Evolutionary conservation across 345 rosid genomes (phyloP).

Genomic region (Eucalyptus shirleyi): DNA sequence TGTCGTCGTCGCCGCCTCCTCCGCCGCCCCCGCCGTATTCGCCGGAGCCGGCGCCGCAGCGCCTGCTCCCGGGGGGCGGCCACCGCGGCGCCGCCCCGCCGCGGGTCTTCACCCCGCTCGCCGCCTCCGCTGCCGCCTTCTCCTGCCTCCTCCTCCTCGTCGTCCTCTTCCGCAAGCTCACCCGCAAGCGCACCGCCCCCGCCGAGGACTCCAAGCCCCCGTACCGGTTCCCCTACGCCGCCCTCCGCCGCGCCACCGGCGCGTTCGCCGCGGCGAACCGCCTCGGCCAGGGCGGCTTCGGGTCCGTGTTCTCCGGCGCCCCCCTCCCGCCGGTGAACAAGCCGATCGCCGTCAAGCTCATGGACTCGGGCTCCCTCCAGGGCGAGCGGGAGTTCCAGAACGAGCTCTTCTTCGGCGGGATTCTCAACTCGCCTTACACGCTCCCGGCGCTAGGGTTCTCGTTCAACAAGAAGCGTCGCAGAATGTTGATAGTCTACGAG

Average conservation of each 20-base stretch:
- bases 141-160: conserved; percentile 23
- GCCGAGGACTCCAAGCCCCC: conserved; percentile 48
- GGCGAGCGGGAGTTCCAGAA: conserved; percentile 94
- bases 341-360: conserved; percentile 70
- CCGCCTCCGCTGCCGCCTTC: conserved; percentile 21
- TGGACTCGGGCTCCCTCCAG: conserved; percentile 91
- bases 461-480: conserved; percentile 43
- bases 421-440: conserved; percentile 40
- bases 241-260: conserved; percentile 69
- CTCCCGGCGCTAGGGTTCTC: conserved; percentile 79
- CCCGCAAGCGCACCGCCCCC: conserved; percentile 67
- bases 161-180: conserved; percentile 59
- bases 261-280: conserved; percentile 65
- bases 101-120: conserved; percentile 17
- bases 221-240: conserved; percentile 62
- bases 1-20: neutral
- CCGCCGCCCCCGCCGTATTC: conserved; percentile 15
- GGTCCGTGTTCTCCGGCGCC: conserved; percentile 68
- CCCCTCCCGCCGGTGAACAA: conserved; percentile 14
- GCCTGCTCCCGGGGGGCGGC: neutral
- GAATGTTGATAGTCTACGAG: conserved; percentile 67
- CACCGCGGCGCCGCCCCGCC: neutral
- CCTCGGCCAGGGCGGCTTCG: conserved; percentile 94
- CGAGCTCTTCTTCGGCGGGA: conserved; percentile 75
- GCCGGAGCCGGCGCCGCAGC: conserved; percentile 5